Conservation (phyloP, 208 protist genomes). For the Trypanosoma lewisi region DNA sequence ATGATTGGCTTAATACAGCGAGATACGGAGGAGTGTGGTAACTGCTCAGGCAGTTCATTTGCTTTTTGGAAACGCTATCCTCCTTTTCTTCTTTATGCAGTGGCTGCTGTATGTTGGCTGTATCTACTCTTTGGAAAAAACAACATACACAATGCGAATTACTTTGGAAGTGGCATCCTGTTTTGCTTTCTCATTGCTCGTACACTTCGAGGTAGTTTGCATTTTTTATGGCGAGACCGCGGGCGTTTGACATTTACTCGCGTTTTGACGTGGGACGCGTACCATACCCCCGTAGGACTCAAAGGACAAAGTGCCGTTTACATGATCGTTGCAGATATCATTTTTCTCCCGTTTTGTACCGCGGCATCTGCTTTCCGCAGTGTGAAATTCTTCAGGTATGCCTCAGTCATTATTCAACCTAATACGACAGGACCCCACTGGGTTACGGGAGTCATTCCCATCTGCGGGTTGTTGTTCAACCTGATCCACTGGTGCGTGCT, state of each 20-base stretch:
- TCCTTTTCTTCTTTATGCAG: slow-evolving; percentile 1
- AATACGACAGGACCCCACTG: not conserved
- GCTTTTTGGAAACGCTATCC: slow-evolving; percentile 7
- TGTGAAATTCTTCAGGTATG: not conserved
- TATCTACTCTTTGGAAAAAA: slow-evolving; percentile 10
- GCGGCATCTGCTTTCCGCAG: slow-evolving; percentile 20
- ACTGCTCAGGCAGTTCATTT: slow-evolving; percentile 9
- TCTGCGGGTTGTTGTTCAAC: slow-evolving; percentile 10
- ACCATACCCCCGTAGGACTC: not conserved
- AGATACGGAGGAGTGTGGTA: slow-evolving; percentile 28
- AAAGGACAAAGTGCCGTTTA: slow-evolving; percentile 9
- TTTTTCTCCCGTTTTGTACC: slow-evolving; percentile 25
- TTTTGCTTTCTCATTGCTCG: slow-evolving; percentile 15
- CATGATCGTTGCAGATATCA: slow-evolving; percentile 23
- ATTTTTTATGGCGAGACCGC: slow-evolving; percentile 27
- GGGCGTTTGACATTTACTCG: slow-evolving; percentile 28
- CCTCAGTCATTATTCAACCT: slow-evolving; percentile 8
- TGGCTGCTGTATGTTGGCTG: slow-evolving; percentile 7
- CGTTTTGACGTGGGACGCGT: not conserved
- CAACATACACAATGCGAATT: slow-evolving; percentile 10
- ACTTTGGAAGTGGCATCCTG: not conserved
- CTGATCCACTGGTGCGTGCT: slow-evolving; percentile 10
- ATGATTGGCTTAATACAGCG: slow-evolving; percentile 8
- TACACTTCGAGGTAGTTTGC: slow-evolving; percentile 17
- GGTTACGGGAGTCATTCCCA: slow-evolving; percentile 3